Base-by-base conservation (phyloP, 331 rosid genomes). In the Cydonia oblonga region DNA sequence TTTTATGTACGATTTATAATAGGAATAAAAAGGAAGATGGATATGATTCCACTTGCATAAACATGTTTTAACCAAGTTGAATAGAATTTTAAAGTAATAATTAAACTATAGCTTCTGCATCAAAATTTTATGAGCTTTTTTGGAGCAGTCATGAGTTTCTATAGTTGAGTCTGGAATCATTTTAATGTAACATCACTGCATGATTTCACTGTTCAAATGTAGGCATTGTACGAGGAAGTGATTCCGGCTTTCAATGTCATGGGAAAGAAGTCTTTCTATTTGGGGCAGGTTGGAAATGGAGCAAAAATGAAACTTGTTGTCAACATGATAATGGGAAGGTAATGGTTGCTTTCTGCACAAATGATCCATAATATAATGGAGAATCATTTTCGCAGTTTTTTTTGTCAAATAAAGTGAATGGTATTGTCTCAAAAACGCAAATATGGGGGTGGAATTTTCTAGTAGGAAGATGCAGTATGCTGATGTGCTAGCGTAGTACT, bases 241-340 rank as follows among this genome's bases (percentile, higher is more conserved):
- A 82, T 84, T 73, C 92, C 96, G 51, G 89, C 86, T 60, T 88
- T 90, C 78, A 81, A 81, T 79, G 88, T 88, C 67, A 75, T 90
- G 57, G 97, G 97, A 58, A 86, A 93, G 87, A 87, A 83, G 65
- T 87, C 96, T 64, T 93, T 93, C 86, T 90, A 78, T 81, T 80
- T 93, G 51, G 98, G 98, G 56, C 84, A 90, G 82, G 95, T 93
- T 67, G 98, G 98, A 81, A 90, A 90, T 70, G 97, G 98, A 74
- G 98, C 98, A 64, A 88, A 85, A 84, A 93, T 93, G 98, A 93
- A 93, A 81, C 97, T 93, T 56, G 96, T 93, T 10, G 97, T 90
- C 73, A 93, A 93, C 83, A 93, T 93, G 98, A 84, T 91, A 81
- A 93, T 93, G 98, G 98, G 98, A 74, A 93, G 98, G 98, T 93